These are phyloP conservation scores for Aspergillus leporis DNA, from an alignment of 495 filamentous ascomycete genomes.

Conservation along the genomic window DNA sequence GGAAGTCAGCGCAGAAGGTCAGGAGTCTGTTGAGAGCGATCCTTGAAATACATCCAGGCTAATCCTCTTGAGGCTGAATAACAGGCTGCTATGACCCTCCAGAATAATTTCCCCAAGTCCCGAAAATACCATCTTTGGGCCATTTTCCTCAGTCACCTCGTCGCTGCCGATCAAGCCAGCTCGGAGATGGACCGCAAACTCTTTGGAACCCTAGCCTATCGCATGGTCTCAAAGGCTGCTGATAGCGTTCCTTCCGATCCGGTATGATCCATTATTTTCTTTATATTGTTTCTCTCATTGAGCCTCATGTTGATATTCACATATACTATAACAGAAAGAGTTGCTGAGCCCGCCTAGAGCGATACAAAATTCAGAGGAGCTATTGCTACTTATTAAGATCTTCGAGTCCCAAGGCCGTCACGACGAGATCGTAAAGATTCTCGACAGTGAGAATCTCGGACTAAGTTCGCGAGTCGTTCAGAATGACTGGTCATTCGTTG, in stretches of 20 bases:
- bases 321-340: conserved; percentile 34
- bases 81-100: conserved; percentile 59
- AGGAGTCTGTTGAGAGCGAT: conserved; percentile 7
- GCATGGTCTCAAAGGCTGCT: conserved; percentile 58
- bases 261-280: conserved; percentile 28
- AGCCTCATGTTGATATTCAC: conserved; percentile 22
- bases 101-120: conserved; percentile 56
- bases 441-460: conserved; percentile 53
- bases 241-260: conserved; percentile 49
- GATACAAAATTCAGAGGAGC: conserved; percentile 55
- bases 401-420: conserved; percentile 46
- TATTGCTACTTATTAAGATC: conserved; percentile 55
- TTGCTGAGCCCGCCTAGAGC: conserved; percentile 48
- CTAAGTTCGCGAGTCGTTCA: conserved; percentile 51
- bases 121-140: conserved; percentile 62
- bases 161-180: conserved; percentile 35
- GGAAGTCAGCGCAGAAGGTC: conserved; percentile 61
- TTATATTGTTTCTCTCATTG: conserved; percentile 9
- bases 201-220: conserved; percentile 58
- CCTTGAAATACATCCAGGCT: not conserved
- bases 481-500: conserved; percentile 52
- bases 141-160: conserved; percentile 51
- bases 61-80: not conserved
- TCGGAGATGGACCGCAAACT: conserved; percentile 53
- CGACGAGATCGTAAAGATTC: conserved; percentile 49